These are phyloP conservation scores for Asterochloris sp. DNA, from an alignment of 139 green algal genomes.

Conservation along the genomic window DNA sequence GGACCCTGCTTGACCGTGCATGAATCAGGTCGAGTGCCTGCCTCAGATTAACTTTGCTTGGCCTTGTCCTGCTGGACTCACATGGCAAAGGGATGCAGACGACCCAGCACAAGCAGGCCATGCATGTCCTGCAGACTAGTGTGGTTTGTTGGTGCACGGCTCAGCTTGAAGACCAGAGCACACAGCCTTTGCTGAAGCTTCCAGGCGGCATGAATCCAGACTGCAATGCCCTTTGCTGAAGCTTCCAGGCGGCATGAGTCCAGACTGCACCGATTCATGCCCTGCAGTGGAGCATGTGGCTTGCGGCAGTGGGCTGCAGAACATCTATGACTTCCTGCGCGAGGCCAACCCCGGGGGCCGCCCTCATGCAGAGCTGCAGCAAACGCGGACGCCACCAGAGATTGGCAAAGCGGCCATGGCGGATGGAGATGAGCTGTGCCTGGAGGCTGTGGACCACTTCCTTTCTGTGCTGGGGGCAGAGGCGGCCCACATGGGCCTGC, in stretches of 20 bases:
- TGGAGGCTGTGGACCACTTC: constrained; percentile 87
- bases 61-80: too few species aligned
- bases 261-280: constrained; percentile 17
- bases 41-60: too few species aligned
- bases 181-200: too few species aligned
- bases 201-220: too few species aligned
- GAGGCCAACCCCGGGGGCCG: constrained; percentile 32
- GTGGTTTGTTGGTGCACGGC: too few species aligned
- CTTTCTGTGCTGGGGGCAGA: constrained; percentile 85
- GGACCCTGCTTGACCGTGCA: too few species aligned
- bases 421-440: constrained; percentile 49
- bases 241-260: too few species aligned
- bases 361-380: constrained; percentile 19
- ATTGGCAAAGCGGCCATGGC: constrained; percentile 12
- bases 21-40: too few species aligned
- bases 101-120: too few species aligned
- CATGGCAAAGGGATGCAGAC: too few species aligned
- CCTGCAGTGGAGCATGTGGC: constrained; percentile 84
- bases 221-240: constrained; percentile 36
- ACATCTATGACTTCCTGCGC: constrained; percentile 90
- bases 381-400: not conserved
- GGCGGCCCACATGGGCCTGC: constrained; percentile 82
- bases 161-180: too few species aligned
- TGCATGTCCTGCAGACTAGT: too few species aligned
- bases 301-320: constrained; percentile 78